Conservation (phyloP, 2,329 filamentous ascomycete species). For the Elsinoe arachidis region DNA sequence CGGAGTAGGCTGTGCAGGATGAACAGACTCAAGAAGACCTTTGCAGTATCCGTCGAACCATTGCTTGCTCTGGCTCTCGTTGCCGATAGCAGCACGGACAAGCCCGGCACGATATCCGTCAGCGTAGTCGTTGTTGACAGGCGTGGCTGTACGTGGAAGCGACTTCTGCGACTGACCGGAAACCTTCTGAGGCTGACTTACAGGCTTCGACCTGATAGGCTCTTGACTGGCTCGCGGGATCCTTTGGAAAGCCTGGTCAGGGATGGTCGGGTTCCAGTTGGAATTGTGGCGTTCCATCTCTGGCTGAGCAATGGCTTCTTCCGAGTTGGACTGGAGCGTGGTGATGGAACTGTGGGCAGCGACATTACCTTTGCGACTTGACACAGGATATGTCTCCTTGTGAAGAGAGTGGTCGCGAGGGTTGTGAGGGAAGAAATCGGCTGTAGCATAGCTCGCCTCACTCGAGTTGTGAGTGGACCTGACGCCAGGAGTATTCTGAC, state of each 20-base stretch:
- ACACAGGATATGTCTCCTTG: conserved; percentile 23
- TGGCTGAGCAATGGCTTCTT: conserved; percentile 17
- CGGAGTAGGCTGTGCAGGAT: not conserved
- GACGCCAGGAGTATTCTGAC: not conserved
- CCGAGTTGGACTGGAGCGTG: conserved; percentile 5
- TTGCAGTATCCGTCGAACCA: conserved; percentile 29
- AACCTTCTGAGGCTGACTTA: not conserved
- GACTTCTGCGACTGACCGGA: not conserved
- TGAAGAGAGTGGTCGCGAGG: conserved; percentile 29
- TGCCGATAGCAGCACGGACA: conserved; percentile 21
- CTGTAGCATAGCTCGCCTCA: conserved; percentile 29
- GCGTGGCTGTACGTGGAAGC: not conserved
- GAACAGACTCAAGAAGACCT: conserved; percentile 24
- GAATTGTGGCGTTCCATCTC: conserved; percentile 19
- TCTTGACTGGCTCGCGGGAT: not conserved
- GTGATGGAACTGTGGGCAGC: not conserved
- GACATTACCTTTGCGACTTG: not conserved
- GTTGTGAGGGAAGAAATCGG: conserved; percentile 33
- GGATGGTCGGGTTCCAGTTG: conserved; percentile 19
- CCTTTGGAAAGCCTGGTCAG: conserved; percentile 15
- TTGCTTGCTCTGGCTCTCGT: conserved; percentile 20
- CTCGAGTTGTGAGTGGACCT: conserved; percentile 21
- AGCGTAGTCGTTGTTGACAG: conserved; percentile 19
- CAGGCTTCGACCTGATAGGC: not conserved
- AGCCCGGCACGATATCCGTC: conserved; percentile 27